Conservation (phyloP, 768 basidiomycete genomes). For the Lactifluus echinatus region DNA sequence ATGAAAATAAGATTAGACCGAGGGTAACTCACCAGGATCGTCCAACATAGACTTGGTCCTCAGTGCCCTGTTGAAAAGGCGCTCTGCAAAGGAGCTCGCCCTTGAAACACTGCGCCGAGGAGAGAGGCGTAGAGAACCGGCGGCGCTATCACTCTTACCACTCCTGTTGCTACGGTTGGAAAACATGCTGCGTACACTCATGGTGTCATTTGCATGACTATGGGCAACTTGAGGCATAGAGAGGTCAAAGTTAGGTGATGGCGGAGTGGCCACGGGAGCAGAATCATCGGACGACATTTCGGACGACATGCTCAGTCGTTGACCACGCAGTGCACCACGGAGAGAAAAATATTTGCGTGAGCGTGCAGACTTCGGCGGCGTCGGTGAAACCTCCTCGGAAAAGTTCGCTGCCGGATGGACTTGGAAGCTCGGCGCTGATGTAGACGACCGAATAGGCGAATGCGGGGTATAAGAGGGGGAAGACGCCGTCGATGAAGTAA, state of each 20-base stretch:
- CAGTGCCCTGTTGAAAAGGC: slow-evolving; percentile 16
- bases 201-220: slow-evolving; percentile 21
- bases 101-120: slow-evolving; percentile 19
- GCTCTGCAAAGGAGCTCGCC: slow-evolving; percentile 20
- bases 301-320: slow-evolving; percentile 52
- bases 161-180: slow-evolving; percentile 18
- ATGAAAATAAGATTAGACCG: neutral
- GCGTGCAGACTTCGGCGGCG: slow-evolving; percentile 39
- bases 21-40: slow-evolving; percentile 9
- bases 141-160: slow-evolving; percentile 8
- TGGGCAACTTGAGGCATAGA: slow-evolving; percentile 19
- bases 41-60: slow-evolving; percentile 19
- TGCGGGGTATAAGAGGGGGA: neutral
- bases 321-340: slow-evolving; percentile 37
- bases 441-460: slow-evolving; percentile 8
- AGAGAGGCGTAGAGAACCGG: slow-evolving; percentile 15
- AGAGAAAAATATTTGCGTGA: slow-evolving; percentile 24
- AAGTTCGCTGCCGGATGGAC: slow-evolving; percentile 24
- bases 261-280: slow-evolving; percentile 49
- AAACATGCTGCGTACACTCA: slow-evolving; percentile 20
- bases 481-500: neutral
- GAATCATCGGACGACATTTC: slow-evolving; percentile 66
- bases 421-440: slow-evolving; percentile 15
- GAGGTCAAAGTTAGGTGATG: slow-evolving; percentile 30
- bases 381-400: slow-evolving; percentile 28